phyloP scores from a whole-genome alignment of 306 rosid genomes.

The Comarum palustre region DNA sequence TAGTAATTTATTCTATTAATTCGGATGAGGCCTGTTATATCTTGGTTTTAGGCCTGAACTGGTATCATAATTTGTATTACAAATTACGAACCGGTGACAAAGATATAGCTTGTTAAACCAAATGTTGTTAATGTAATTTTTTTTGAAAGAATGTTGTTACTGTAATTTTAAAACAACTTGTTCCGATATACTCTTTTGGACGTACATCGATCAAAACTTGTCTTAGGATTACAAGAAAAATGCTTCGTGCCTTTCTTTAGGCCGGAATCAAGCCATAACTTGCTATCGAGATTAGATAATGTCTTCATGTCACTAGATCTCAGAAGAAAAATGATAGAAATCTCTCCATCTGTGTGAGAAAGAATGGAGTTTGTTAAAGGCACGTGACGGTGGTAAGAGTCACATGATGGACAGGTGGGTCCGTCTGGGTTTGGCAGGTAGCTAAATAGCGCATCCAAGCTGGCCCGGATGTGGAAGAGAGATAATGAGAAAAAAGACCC shows the following conservation, averaged over 20 bases:
- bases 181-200: too few relatives aligned
- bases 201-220: too few relatives aligned
- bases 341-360: not conserved
- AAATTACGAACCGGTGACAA: too few relatives aligned
- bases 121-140: too few relatives aligned
- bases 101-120: too few relatives aligned
- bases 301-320: not conserved
- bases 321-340: not conserved
- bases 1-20: too few relatives aligned
- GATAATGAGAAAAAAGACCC: constrained; percentile 14
- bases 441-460: constrained; percentile 22
- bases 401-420: constrained; percentile 3
- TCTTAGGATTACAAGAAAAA: not conserved
- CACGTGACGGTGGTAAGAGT: constrained; percentile 21
- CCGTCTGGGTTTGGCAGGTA: constrained; percentile 21
- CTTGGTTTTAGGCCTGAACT: too few relatives aligned
- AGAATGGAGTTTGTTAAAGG: not conserved
- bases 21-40: too few relatives aligned
- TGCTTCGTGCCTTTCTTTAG: not conserved
- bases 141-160: too few relatives aligned
- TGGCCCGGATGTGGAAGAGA: constrained; percentile 16
- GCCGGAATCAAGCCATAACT: not conserved
- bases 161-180: too few relatives aligned
- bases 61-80: too few relatives aligned
- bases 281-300: not conserved